Conservation (phyloP, 192 early-diverging fungal species). For the Coemansia sp. region DNA sequence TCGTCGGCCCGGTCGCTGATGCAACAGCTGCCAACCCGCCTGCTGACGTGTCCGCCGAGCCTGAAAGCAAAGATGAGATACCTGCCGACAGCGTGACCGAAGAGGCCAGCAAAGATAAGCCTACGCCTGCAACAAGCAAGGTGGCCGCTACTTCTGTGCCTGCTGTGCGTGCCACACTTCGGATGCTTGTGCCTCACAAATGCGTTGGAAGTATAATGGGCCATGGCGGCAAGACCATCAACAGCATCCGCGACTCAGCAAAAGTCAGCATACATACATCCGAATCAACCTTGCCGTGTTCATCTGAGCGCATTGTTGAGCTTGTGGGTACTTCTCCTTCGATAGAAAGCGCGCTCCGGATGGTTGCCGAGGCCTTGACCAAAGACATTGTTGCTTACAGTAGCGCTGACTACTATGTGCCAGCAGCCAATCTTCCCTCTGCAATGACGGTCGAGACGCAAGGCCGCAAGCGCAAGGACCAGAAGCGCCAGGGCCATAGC, state of each 20-base stretch:
- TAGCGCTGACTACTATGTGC: conserved; percentile 42
- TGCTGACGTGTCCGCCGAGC: conserved; percentile 1
- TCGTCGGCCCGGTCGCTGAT: neutral
- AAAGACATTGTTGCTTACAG: conserved; percentile 40
- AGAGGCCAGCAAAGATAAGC: conserved; percentile 4
- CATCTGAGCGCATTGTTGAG: conserved; percentile 46
- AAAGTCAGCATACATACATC: conserved; percentile 48
- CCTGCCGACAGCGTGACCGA: conserved; percentile 1
- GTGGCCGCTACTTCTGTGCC: neutral
- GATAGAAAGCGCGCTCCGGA: conserved; percentile 30
- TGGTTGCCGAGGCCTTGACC: conserved; percentile 27
- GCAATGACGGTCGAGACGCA: conserved; percentile 52
- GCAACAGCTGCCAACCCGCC: neutral
- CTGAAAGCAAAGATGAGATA: neutral
- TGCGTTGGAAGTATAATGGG: conserved; percentile 57
- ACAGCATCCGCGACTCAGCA: conserved; percentile 38
- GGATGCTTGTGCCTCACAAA: conserved; percentile 50
- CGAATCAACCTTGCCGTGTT: conserved; percentile 40
- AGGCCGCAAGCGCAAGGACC: conserved; percentile 39
- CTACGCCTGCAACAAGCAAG: conserved; percentile 2
- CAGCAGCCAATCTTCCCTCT: conserved; percentile 45
- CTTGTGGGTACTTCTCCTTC: conserved; percentile 27
- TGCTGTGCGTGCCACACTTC: conserved; percentile 18
- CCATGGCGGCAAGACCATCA: conserved; percentile 50
- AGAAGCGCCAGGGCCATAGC: conserved; percentile 21